Evolutionary conservation across 1,284 basidiomycete genomes (phyloP), one percentile per base, ranked within the genome.

Genomic region (Ceratobasidium sp.): DNA sequence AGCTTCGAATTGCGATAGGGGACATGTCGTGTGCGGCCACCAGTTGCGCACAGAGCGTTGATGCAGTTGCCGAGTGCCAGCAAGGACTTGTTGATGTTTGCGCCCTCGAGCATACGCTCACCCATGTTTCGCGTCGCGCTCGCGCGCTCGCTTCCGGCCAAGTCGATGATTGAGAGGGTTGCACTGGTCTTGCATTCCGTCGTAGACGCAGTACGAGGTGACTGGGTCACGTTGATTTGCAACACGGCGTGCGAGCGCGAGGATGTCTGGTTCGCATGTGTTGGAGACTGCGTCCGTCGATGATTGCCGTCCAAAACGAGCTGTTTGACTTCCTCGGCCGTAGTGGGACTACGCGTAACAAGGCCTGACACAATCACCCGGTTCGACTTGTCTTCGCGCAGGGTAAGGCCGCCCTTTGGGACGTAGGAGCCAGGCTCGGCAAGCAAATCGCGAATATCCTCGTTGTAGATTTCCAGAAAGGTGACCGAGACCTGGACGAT

Each of bases 1-100:
- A 98, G 90, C 81, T 98, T 98, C 83, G 93, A 95, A 83, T 98
- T 96, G 70, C 96, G 88, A 80, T 97, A 98, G 0, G 96, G 96
- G 9, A 98, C 86, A 79, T 98, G 96, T 36, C 92, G 91, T 71
- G 89, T 81, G 30, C 89, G 89, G 30, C 90, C 90, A 1, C 94
- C 92, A 73, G 87, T 92, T 81, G 91, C 94, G 83, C 95, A 98
- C 59, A 98, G 88, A 4, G 96, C 95, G 76, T 96, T 96, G 82
- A 98, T 98, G 81, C 95, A 97, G 80, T 95, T 96, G 42, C 95
- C 94, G 38, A 98, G 86, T 3, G 96, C 94, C 60, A 98, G 88
- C 6, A 98, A 86, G 18, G 95, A 97, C 81, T 97, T 95, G 83
- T 98, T 98, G 83, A 98, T 98, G 79, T 97, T 96, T 53, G 95